Conservation (phyloP, 2,329 filamentous ascomycete genomes). For the Talaromyces verruculosus region DNA sequence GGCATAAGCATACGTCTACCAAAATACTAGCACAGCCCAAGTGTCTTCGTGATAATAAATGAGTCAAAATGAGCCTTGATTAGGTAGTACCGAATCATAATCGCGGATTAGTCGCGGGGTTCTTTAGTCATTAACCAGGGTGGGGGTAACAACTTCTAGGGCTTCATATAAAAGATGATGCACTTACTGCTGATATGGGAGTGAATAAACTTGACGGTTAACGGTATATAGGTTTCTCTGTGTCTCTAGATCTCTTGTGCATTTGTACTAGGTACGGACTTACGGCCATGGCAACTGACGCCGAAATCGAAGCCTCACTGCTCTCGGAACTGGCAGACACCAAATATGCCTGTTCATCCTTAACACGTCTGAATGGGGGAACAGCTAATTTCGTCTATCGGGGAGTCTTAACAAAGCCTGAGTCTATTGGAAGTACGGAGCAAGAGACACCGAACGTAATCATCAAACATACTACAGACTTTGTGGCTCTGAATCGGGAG, state of each 20-base stretch:
- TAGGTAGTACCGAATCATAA: not conserved
- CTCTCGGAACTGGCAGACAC: constrained; percentile 1
- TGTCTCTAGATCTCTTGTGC: not conserved
- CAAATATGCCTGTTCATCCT: not conserved
- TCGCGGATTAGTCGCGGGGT: not conserved
- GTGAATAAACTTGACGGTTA: not conserved
- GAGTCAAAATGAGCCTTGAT: constrained; percentile 9
- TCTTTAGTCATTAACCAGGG: not conserved
- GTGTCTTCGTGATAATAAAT: not conserved
- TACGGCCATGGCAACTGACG: constrained; percentile 15
- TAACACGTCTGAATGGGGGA: constrained; percentile 16
- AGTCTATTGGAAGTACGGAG: not conserved
- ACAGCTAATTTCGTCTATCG: constrained; percentile 20
- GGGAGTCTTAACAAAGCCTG: not conserved
- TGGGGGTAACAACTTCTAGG: not conserved
- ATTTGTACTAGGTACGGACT: not conserved
- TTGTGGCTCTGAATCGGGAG: constrained; percentile 16
- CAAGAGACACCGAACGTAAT: not conserved
- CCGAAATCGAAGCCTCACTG: constrained; percentile 10
- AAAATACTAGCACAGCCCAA: not conserved
- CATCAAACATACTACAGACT: constrained; percentile 19
- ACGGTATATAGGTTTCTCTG: not conserved
- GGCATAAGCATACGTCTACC: not conserved
- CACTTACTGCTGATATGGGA: not conserved
- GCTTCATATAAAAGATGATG: not conserved